These are phyloP conservation scores for Funneliformis geosporum DNA, from an alignment of 192 early-diverging fungal species.

Conservation along the genomic window DNA sequence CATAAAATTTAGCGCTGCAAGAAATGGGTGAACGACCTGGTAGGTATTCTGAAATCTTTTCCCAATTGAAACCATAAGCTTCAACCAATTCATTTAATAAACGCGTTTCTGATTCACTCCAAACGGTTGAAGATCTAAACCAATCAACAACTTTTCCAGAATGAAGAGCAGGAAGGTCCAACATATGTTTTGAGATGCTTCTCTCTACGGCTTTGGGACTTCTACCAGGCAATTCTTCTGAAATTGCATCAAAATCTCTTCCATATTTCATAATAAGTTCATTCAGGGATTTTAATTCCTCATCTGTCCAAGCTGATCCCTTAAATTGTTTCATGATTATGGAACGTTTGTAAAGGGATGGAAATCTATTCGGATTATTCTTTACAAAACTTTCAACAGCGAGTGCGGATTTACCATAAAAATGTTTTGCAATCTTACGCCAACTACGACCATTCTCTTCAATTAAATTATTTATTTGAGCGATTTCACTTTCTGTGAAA, in stretches of 20 bases:
- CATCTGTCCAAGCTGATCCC: neutral
- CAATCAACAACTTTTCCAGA: neutral
- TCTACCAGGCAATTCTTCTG: slow-evolving; percentile 2
- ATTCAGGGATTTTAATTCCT: slow-evolving; percentile 14
- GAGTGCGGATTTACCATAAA: neutral
- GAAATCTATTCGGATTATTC: slow-evolving; percentile 4
- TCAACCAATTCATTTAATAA: slow-evolving; percentile 13
- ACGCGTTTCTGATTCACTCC: slow-evolving; percentile 3
- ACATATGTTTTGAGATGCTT: neutral
- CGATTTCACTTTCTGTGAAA: slow-evolving; percentile 1
- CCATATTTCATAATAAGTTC: slow-evolving; percentile 13
- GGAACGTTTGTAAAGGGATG: neutral
- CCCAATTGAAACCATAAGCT: neutral
- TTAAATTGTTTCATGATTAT: neutral
- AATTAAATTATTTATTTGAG: neutral
- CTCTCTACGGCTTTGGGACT: neutral
- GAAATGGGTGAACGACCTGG: neutral
- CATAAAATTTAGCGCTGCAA: slow-evolving; percentile 5
- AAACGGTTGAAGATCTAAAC: neutral
- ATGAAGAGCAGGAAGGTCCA: slow-evolving; percentile 4
- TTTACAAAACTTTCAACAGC: slow-evolving; percentile 2
- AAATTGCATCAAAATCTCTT: neutral
- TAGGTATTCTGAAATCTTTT: neutral
- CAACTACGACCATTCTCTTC: slow-evolving; percentile 4
- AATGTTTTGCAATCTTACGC: slow-evolving; percentile 1